phyloP scores from a whole-genome alignment of 2,329 filamentous ascomycete species.

The Phaeophleospora eucalypticola region DNA sequence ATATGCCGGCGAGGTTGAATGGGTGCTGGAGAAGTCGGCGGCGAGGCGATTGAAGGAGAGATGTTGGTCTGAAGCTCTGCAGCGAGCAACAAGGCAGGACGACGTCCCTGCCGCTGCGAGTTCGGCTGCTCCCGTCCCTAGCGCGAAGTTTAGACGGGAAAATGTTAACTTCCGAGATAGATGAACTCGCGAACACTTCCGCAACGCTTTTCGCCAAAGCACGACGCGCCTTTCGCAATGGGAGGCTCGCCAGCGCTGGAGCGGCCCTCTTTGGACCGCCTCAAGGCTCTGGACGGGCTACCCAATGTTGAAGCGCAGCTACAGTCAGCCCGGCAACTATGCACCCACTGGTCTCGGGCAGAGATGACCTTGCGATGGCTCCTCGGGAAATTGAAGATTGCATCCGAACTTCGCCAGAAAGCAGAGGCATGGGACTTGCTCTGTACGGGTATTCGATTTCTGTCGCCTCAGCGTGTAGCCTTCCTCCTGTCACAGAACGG shows the following conservation, averaged over 20 bases:
- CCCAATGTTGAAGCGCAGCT: slow-evolving; percentile 25
- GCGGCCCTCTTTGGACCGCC: slow-evolving; percentile 37
- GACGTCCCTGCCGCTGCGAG: not conserved
- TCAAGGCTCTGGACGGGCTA: slow-evolving; percentile 35
- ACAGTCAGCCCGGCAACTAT: slow-evolving; percentile 26
- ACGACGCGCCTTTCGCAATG: slow-evolving; percentile 8
- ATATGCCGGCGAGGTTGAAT: not conserved
- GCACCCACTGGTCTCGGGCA: slow-evolving; percentile 29
- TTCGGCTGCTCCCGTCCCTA: not conserved
- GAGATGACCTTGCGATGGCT: slow-evolving; percentile 67
- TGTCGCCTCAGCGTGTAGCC: slow-evolving; percentile 66
- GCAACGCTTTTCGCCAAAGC: not conserved
- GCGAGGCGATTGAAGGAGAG: not conserved
- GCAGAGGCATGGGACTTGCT: slow-evolving; percentile 57
- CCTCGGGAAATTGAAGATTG: slow-evolving; percentile 54
- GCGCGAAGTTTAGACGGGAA: not conserved
- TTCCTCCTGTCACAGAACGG: slow-evolving; percentile 66
- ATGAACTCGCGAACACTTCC: not conserved
- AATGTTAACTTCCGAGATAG: not conserved
- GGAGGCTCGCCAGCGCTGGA: slow-evolving; percentile 6
- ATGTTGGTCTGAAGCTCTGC: not conserved
- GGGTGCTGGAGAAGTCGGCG: not conserved
- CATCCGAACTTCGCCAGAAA: slow-evolving; percentile 41
- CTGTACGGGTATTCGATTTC: slow-evolving; percentile 56
- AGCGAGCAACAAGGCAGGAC: not conserved